Base-by-base conservation (phyloP, 1,284 basidiomycete species). In the Coriolopsis trogii region DNA sequence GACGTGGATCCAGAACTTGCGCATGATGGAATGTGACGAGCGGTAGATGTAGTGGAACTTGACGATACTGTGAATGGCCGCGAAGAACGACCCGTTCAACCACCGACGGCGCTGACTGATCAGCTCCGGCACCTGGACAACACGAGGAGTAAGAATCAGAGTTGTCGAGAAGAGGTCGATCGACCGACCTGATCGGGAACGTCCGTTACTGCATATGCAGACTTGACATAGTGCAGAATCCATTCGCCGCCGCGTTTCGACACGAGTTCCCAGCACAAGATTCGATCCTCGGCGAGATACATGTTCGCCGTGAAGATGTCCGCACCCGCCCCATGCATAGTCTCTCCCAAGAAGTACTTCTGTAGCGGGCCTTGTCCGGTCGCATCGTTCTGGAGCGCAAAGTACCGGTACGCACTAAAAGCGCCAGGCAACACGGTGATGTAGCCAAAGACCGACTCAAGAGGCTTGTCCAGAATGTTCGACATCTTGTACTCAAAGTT, bases 401-500 rank as follows among this genome's bases (percentile, higher is more conserved):
- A 92, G 70, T 95, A 95, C 55, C 92, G 76, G 67, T 95, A 94
- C 2, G 95, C 95, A 50, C 89, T 93, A 71, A 97, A 97, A 3
- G 95, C 95, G 57, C 95, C 94, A 2, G 95, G 95, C 40, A 97
- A 70, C 30, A 97, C 93, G 0, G 90, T 90, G 66, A 97, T 96
- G 68, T 95, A 96, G 7, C 94, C 94, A 70, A 97, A 94, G 18
- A 94, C 76, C 23, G 81, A 84, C 61, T 91, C 88, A 69, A 96
- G 70, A 6, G 95, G 93, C 68, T 95, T 96, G 64, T 95, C 93
- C 52, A 95, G 69, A 58, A 95, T 95, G 65, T 94, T 95, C 42
- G 85, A 89, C 89, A 96, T 95, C 79, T 97, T 97, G 76, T 98
- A 98, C 73, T 97, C 95, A 58, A 95, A 95, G 68, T 95, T 95